Conservation (phyloP, 2,329 filamentous ascomycete genomes). For the Aquanectria penicillioides region DNA sequence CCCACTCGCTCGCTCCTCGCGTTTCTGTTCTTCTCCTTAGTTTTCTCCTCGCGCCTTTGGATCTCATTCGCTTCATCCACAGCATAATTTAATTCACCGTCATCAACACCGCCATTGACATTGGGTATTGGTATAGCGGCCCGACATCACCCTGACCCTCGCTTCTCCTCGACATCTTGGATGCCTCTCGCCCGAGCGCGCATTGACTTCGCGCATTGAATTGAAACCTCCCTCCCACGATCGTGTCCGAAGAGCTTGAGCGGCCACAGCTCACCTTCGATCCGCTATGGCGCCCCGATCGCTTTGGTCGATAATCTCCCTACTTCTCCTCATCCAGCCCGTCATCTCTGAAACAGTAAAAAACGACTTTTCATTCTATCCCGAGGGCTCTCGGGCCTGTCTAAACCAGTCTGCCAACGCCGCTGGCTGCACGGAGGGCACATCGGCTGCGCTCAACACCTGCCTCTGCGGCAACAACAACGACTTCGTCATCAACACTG, state of each 20-base stretch:
- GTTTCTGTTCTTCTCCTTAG: too few relatives aligned
- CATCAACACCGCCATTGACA: too few relatives aligned
- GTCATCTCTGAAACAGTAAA: conserved; percentile 38
- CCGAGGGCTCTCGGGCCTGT: conserved; percentile 49
- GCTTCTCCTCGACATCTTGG: background rate
- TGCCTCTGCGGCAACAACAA: conserved; percentile 62
- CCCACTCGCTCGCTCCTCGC: background rate
- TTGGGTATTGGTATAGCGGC: too few relatives aligned
- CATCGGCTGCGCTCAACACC: conserved; percentile 53
- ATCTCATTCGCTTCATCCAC: too few relatives aligned
- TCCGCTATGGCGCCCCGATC: conserved; percentile 43
- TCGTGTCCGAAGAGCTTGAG: background rate
- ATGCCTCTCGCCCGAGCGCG: too few relatives aligned
- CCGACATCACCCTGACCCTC: too few relatives aligned
- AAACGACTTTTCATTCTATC: conserved; percentile 49
- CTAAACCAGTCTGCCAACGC: conserved; percentile 52
- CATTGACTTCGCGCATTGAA: too few relatives aligned
- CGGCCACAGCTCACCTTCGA: background rate
- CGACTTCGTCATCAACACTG: conserved; percentile 59
- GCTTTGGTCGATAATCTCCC: conserved; percentile 30
- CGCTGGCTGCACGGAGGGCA: conserved; percentile 50
- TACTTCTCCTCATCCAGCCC: conserved; percentile 44
- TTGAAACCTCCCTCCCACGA: too few relatives aligned
- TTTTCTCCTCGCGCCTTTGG: too few relatives aligned
- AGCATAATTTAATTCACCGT: too few relatives aligned